Conservation (phyloP, 2,329 filamentous ascomycete species). For the Trichoderma oligosporum region DNA sequence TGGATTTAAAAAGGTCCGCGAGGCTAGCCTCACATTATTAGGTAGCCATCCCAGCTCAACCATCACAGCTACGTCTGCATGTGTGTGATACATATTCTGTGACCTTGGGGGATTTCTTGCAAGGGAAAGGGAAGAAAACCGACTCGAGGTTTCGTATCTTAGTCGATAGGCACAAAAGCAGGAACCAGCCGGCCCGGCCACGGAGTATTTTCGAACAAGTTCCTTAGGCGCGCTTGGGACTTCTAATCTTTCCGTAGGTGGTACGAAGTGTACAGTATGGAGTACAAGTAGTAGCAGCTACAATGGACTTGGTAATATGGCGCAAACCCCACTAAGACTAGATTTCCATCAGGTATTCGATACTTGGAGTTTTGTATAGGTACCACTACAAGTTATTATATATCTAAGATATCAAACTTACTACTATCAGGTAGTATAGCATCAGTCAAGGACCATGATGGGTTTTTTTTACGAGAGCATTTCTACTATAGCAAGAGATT, state of each 20-base stretch:
- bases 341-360: slow-evolving; percentile 8
- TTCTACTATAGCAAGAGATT: neutral
- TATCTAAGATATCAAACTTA: too few species aligned
- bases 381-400: too few species aligned
- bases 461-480: too few species aligned
- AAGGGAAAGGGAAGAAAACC: slow-evolving; percentile 8
- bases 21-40: slow-evolving; percentile 10
- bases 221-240: neutral
- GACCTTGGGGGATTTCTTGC: neutral
- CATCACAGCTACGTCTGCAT: slow-evolving; percentile 14
- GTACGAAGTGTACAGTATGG: neutral
- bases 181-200: slow-evolving; percentile 12
- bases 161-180: slow-evolving; percentile 12
- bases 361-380: neutral
- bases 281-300: neutral
- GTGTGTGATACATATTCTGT: slow-evolving; percentile 17
- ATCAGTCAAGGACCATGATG: too few species aligned
- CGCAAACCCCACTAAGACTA: slow-evolving; percentile 10
- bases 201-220: neutral
- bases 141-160: neutral
- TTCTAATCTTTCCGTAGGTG: neutral
- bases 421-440: too few species aligned
- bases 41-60: slow-evolving; percentile 9
- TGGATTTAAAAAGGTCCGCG: neutral
- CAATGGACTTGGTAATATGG: slow-evolving; percentile 17